phyloP scores from a whole-genome alignment of 1,139 yeast species.

The Geotrichum armillariae region DNA sequence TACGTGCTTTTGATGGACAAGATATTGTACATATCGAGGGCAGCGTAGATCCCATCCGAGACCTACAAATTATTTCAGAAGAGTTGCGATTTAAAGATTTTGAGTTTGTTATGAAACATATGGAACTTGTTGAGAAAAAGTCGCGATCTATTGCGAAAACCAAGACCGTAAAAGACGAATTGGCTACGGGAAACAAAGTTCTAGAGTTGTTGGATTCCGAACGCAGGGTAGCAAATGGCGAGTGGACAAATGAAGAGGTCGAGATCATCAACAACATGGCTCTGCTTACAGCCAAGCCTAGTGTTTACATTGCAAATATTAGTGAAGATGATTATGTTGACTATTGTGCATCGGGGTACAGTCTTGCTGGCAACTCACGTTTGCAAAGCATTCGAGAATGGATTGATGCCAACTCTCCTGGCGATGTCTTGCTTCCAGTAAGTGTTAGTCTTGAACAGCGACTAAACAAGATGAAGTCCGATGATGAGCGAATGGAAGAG shows the following conservation, averaged over 20 bases:
- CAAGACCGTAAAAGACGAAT: slow-evolving; percentile 87
- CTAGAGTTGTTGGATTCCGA: slow-evolving; percentile 74
- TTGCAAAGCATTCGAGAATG: slow-evolving; percentile 68
- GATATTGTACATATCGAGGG: slow-evolving; percentile 94
- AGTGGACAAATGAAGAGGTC: slow-evolving; percentile 86
- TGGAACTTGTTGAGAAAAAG: slow-evolving; percentile 67
- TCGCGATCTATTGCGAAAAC: slow-evolving; percentile 45
- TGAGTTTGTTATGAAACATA: slow-evolving; percentile 82
- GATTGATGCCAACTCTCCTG: slow-evolving; percentile 84
- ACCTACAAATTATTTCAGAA: slow-evolving; percentile 80
- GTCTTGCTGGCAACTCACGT: slow-evolving; percentile 8
- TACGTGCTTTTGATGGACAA: slow-evolving; percentile 91
- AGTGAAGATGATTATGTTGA: slow-evolving; percentile 86
- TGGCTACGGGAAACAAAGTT: slow-evolving; percentile 69
- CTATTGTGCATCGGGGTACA: slow-evolving; percentile 1
- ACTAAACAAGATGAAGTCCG: slow-evolving; percentile 70
- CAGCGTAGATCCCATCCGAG: slow-evolving; percentile 89
- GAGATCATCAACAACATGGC: slow-evolving; percentile 86
- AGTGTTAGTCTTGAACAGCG: slow-evolving; percentile 85
- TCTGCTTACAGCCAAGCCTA: slow-evolving; percentile 84
- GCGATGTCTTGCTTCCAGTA: slow-evolving; percentile 82
- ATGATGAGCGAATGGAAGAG: slow-evolving; percentile 80
- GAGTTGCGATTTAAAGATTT: slow-evolving; percentile 93
- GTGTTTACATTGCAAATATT: slow-evolving; percentile 84
- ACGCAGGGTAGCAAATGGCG: slow-evolving; percentile 83